Evolutionary conservation across 1,284 basidiomycete species (phyloP), one percentile per base, ranked within the genome.

Genomic region (Cerrena zonata): DNA sequence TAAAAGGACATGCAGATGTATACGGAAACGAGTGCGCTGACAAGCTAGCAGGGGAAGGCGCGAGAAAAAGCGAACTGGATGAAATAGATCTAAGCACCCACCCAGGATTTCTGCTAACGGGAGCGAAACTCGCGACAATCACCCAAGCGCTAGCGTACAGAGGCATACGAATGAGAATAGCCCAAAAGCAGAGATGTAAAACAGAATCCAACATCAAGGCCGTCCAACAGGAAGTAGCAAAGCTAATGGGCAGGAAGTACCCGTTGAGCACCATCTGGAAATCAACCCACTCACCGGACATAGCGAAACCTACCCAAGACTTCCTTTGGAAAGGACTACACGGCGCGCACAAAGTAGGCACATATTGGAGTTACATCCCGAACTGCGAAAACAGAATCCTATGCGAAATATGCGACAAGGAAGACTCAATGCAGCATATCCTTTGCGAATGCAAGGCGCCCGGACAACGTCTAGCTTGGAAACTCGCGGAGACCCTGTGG

Each of bases 241-340:
- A 44, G 30, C 37, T 19, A 30, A 15, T 24, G 40, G 47, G 34
- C 23, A 10, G 15, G 2, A 11, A 1, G 12, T 50, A 22, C 2
- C 52, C 52, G 0, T 38, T 53, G 12, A 25, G 2, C 1, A n/a
- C 22, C 2, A 46, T 61, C 2, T 64, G 57, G 59, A 27, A 19
- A 2, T 25, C 50, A 0, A 4, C 54, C 37, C 45, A 56, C 5
- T 47, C 58, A 15, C 59, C 57, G 46, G 58, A 64, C 45, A 40
- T 71, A 15, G 39, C 58, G 0, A 52, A 54, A 1, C 62, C 59
- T 36, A 55, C 56, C 0, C n/a, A 56, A 3, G 55, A 61, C 45
- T 71, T 68, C 56, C 42, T 70, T 5, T 72, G 67, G 68, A 65
- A 53, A 44, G 18, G 50, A 0, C 61, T 64, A 4, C 70, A 72